A percentile compares a stretch with the other conserved stretches of the same genome.
These are phyloP conservation scores for Starmerella riodocensis DNA, from an alignment of 805 yeast genomes.

Conservation along the genomic window DNA sequence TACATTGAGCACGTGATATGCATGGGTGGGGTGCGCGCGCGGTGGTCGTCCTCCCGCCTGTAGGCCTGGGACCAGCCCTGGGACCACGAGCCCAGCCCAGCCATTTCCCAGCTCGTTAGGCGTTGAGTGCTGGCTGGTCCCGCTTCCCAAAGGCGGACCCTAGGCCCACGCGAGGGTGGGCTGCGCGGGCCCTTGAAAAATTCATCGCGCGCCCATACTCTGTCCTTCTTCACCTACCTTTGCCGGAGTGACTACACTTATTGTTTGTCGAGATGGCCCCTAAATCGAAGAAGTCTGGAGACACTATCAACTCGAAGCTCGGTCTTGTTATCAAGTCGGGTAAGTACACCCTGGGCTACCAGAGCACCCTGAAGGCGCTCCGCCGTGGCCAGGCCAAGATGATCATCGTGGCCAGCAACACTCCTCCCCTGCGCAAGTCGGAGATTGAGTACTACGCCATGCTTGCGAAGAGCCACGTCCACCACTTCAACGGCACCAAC, in stretches of 20 bases:
- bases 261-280: slow-evolving; percentile 99
- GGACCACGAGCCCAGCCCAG: no score
- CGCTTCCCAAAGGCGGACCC: no score
- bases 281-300: slow-evolving; percentile 75
- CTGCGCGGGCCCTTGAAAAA: slow-evolving; percentile 1
- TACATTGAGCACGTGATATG: no score
- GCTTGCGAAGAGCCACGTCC: slow-evolving; percentile 93
- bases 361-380: slow-evolving; percentile 94
- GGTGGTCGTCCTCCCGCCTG: no score
- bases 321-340: slow-evolving; percentile 98
- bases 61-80: no score
- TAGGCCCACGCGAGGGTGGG: no score
- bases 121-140: no score
- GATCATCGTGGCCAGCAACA: slow-evolving; percentile 95
- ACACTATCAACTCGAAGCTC: slow-evolving; percentile 94
- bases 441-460: slow-evolving; percentile 99
- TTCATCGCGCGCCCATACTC: slow-evolving; percentile 3
- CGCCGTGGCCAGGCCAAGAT: slow-evolving; percentile 99
- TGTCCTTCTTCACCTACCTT: slow-evolving; percentile 2
- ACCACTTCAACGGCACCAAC: slow-evolving; percentile 99
- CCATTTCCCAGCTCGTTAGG: no score
- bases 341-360: slow-evolving; percentile 99
- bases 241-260: slow-evolving; percentile 73
- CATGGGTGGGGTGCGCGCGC: no score
- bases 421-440: slow-evolving; percentile 98